Evolutionary conservation across 208 protist species (phyloP), one percentile per base, ranked within the genome.

Genomic region (Porcisia hertigi): DNA sequence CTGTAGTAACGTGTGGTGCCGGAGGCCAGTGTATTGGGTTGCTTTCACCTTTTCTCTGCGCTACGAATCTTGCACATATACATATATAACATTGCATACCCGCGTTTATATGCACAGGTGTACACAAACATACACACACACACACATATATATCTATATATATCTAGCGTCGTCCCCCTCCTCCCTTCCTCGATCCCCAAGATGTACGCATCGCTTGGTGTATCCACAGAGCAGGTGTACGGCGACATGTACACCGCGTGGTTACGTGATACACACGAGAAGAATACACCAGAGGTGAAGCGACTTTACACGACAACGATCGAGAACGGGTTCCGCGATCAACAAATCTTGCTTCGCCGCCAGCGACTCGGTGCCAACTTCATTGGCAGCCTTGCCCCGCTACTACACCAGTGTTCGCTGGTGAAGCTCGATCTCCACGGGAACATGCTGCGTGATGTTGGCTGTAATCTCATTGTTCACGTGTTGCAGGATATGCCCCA

Each of bases 211-310:
- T 86, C 91, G 25, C 75, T 94, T 57, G 91, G 91, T 18, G 80
- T 97, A 59, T 90, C 83, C 1, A 76, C 85, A 54, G 92, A 96
- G 69, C 91, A 97, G 82, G 82, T 96, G 62, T 94, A 92, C 75
- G 86, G 89, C n/a, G 89, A 96, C 62, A 78, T 97, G 49, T 96
- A 91, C 86, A 63, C 85, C 47, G 83, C 90, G 11, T 98, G 94
- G 92, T 83, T 96, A 11, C 92, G 93, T 63, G 94, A 98, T 87
- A 97, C 92, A 0, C 87, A 90, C 60, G 92, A 98, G 78, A 94
- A 94, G 67, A 92, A 88, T 81, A 92, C 77, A 18, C 54, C 79
- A 23, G 92, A 98, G 43, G 86, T 91, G 0, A 83, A 81, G 62
- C 88, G 92, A 62, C 71, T 93, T 39, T 98, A 96, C 76, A 91